phyloP scores from a whole-genome alignment of 1,284 basidiomycete genomes.

The Moesziomyces sp. region DNA sequence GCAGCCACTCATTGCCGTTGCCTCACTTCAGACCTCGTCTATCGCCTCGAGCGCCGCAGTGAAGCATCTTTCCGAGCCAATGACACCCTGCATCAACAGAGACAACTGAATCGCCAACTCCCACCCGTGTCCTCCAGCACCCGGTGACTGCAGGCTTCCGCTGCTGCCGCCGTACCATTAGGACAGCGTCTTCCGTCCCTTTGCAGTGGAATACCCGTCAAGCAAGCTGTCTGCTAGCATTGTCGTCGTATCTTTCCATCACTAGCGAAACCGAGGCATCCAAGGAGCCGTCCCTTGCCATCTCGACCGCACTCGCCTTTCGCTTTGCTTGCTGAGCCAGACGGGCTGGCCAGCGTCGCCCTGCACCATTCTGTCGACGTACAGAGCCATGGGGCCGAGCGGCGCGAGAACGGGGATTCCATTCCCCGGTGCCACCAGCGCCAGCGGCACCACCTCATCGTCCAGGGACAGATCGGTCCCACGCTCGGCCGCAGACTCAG shows the following conservation, averaged over 20 bases:
- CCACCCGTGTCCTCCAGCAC: not conserved
- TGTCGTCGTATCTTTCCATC: not conserved
- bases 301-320: not conserved
- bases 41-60: not conserved
- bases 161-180: no score
- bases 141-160: no score
- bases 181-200: not conserved
- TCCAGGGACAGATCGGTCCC: slow-evolving; percentile 25
- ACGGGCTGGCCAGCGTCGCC: slow-evolving; percentile 33
- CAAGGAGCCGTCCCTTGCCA: not conserved
- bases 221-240: no score
- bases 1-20: no score
- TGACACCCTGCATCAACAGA: not conserved
- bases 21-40: not conserved
- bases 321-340: slow-evolving; percentile 26
- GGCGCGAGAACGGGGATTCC: slow-evolving; percentile 37
- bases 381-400: slow-evolving; percentile 42
- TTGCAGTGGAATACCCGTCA: not conserved
- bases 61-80: not conserved
- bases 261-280: not conserved
- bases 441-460: slow-evolving; percentile 14
- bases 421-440: slow-evolving; percentile 38
- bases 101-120: not conserved
- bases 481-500: slow-evolving; percentile 24
- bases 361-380: slow-evolving; percentile 30